Evolutionary conservation across 2,329 filamentous ascomycete species (phyloP).

Genomic region (Fusarium temperatum): DNA sequence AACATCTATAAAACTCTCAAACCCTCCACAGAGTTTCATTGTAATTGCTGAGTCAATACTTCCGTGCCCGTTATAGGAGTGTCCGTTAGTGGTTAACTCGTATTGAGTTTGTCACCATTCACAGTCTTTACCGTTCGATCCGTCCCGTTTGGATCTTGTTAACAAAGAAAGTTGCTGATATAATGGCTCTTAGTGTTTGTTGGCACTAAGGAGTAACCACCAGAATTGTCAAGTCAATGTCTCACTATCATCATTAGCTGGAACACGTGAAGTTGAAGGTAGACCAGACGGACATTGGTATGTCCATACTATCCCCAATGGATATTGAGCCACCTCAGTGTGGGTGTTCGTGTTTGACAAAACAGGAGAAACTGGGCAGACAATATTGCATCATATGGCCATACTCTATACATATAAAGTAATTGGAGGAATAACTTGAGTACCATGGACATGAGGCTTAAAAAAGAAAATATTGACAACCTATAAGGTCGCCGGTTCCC

Average conservation of each 20-base stretch:
- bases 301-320: not conserved
- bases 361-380: not conserved
- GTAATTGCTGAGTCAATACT: not conserved
- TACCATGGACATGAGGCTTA: not conserved
- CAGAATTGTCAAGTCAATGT: not conserved
- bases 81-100: not conserved
- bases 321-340: not conserved
- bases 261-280: not conserved
- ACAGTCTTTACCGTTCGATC: not conserved
- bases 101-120: not conserved
- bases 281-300: not conserved
- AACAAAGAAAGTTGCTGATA: not conserved
- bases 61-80: not conserved
- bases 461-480: slow-evolving; percentile 4
- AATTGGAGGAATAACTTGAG: not conserved
- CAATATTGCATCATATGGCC: not conserved
- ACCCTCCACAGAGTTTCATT: not conserved
- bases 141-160: slow-evolving; percentile 5
- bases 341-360: not conserved
- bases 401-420: not conserved
- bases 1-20: not conserved
- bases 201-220: not conserved
- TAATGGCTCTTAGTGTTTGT: not conserved
- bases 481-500: slow-evolving; percentile 6
- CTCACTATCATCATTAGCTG: not conserved